Base-by-base conservation (phyloP, 805 yeast species). In the Hanseniaspora hatyaiensis region DNA sequence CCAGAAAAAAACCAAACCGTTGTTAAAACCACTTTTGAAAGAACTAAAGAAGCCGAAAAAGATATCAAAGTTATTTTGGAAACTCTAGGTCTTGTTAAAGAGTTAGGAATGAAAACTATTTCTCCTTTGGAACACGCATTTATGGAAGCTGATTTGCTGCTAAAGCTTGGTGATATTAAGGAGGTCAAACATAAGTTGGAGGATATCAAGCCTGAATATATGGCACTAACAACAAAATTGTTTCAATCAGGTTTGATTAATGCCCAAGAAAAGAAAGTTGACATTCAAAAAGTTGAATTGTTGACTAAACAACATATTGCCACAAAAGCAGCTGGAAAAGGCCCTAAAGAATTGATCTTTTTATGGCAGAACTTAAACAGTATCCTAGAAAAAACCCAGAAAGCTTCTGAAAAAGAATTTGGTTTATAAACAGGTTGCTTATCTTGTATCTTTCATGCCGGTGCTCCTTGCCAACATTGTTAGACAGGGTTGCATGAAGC, bases 121-220 rank as follows among this genome's bases (percentile, higher is more conserved):
- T 28, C 30, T 12, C 31, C 39, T n/a, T 24, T 39, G 15, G 41
- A 44, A n/a, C 39, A 29, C 30, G 31, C 32, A 11, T 36, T 44
- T 15, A 44, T 44, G 48, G 48, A 44, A 36, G 36, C 31, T 22
- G 48, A 44, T 9, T 30, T 44, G 16, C 13, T 44, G 13, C 18
- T 36, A 12, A 44, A 44, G 13, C 6, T 20, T n/a, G 36, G 32
- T 12, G 23, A 18, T 3, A 34, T 36, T 24, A 36, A 44, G 16
- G 48, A 44, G 22, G 48, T 41, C 6, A 44, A 23, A 33, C 31
- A 44, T 8, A 44, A 36, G 29, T 9, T 44, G 3, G 32, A 23
- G n/a, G 41, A 36, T 23, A n/a, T 36, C 12, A 31, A 36, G 13
- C 41, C 48, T 29, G 23, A 28, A 24, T 22, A 26, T n/a, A 39